Evolutionary conservation across 768 basidiomycete genomes (phyloP).

Genomic region (Boletellus emodensis): DNA sequence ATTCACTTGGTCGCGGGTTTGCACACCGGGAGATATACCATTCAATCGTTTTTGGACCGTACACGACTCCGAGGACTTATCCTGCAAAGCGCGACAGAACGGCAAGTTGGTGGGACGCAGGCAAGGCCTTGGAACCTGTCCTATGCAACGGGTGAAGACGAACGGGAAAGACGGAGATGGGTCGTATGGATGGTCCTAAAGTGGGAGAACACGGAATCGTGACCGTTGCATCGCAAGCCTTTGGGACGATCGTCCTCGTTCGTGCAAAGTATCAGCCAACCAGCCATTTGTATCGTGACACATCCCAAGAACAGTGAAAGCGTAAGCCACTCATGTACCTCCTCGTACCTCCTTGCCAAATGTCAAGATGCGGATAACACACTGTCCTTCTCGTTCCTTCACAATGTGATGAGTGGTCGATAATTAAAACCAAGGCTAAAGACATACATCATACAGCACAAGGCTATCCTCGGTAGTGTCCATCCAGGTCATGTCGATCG

Average conservation of each 20-base stretch:
- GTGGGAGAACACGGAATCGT: slow-evolving; percentile 32
- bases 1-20: slow-evolving; percentile 67
- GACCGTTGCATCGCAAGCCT: slow-evolving; percentile 1
- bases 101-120: slow-evolving; percentile 37
- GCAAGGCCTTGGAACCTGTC: slow-evolving; percentile 50
- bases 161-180: slow-evolving; percentile 67
- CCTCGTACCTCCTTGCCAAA: slow-evolving; percentile 25
- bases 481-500: slow-evolving; percentile 46
- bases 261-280: neutral
- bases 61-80: slow-evolving; percentile 38
- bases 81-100: slow-evolving; percentile 45
- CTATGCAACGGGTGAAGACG: slow-evolving; percentile 54
- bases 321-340: slow-evolving; percentile 6
- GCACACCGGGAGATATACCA: slow-evolving; percentile 72
- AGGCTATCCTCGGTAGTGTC: slow-evolving; percentile 60
- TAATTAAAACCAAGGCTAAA: neutral
- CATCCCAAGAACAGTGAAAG: neutral
- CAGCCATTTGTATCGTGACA: slow-evolving; percentile 1
- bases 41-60: slow-evolving; percentile 53
- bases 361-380: slow-evolving; percentile 30
- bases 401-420: neutral
- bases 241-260: neutral
- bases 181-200: slow-evolving; percentile 61
- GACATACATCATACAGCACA: slow-evolving; percentile 50
- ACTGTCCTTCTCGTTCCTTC: slow-evolving; percentile 33